These are phyloP conservation scores for Myrica gale DNA, from an alignment of 306 rosid genomes.

Conservation along the genomic window DNA sequence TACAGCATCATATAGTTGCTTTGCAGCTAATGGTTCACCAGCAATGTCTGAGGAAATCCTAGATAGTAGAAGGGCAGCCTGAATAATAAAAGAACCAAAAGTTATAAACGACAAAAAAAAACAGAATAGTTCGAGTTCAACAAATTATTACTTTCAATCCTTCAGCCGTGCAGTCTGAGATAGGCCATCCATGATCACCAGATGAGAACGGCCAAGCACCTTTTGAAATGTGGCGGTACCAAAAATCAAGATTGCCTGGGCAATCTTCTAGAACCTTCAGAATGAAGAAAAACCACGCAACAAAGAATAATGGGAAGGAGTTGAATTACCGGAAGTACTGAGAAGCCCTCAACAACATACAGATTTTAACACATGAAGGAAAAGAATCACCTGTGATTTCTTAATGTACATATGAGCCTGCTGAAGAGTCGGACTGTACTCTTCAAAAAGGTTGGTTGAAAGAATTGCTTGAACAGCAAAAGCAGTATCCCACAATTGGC, in stretches of 20 bases:
- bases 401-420: slow-evolving; percentile 72
- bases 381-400: slow-evolving; percentile 67
- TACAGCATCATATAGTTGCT: slow-evolving; percentile 63
- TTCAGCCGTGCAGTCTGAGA: slow-evolving; percentile 95
- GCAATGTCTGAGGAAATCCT: slow-evolving; percentile 60
- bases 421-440: slow-evolving; percentile 59
- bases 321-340: background rate
- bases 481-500: slow-evolving; percentile 90
- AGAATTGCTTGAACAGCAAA: slow-evolving; percentile 86
- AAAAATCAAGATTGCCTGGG: slow-evolving; percentile 60
- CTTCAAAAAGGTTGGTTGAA: slow-evolving; percentile 66
- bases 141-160: slow-evolving; percentile 61
- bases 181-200: slow-evolving; percentile 93
- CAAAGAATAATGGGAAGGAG: slow-evolving; percentile 1
- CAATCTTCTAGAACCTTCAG: slow-evolving; percentile 68
- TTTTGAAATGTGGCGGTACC: slow-evolving; percentile 93
- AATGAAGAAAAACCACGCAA: slow-evolving; percentile 15
- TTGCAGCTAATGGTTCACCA: slow-evolving; percentile 63
- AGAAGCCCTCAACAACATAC: slow-evolving; percentile 29
- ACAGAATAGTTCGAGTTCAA: slow-evolving; percentile 12
- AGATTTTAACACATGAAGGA: slow-evolving; percentile 14
- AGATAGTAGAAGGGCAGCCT: slow-evolving; percentile 67
- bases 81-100: slow-evolving; percentile 29
- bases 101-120: slow-evolving; percentile 15
- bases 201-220: slow-evolving; percentile 96